Evolutionary conservation across 495 filamentous ascomycete species (phyloP), one percentile per base, ranked within the genome.

Genomic region (Neurospora sublineolata): DNA sequence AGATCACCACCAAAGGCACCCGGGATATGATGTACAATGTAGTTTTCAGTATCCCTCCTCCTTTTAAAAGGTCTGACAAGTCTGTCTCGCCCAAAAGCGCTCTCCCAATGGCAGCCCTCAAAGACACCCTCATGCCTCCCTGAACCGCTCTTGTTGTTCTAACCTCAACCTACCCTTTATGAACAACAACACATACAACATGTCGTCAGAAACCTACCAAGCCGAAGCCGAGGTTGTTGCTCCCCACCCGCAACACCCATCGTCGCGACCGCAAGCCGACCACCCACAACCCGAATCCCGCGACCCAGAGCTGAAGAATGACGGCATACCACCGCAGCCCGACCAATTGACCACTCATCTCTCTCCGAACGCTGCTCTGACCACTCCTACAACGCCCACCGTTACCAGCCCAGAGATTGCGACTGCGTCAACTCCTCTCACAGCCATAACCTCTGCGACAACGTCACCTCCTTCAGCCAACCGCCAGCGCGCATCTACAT

Each of bases 21-120:
- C 79, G 77, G 79, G 78, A 79, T 79, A 78, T 78, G 75, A 78
- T 79, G 72, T 80, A 79, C 79, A 75, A 78, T 78, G 79, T 80
- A 80, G 79, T 74, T 80, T 78, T 80, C 77, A 80, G 79, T 75
- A 79, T 79, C 69, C 75, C 73, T 60, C 52, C 69, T 68, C 30
- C 68, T 71, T 71, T 75, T 76, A 73, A 76, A 79, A 76, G 69
- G 68, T 16, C 72, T 67, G 67, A 52, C 42, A 70, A 73, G 67
- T 70, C 74, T 72, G 76, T 68, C 52, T 68, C 38, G 52, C 42
- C 69, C 67, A 68, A 36, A 42, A 30, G 46, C 23, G 37, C 76
- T 72, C 71, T 72, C 69, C 71, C 69, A 72, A 79, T 77, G 76
- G 76, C 75, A 68, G 68, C 72, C 46, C 73, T 60, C 68, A 70